Evolutionary conservation across 2,329 filamentous ascomycete species (phyloP), one percentile per base, ranked within the genome.

Genomic region (Diaporthe sp.): DNA sequence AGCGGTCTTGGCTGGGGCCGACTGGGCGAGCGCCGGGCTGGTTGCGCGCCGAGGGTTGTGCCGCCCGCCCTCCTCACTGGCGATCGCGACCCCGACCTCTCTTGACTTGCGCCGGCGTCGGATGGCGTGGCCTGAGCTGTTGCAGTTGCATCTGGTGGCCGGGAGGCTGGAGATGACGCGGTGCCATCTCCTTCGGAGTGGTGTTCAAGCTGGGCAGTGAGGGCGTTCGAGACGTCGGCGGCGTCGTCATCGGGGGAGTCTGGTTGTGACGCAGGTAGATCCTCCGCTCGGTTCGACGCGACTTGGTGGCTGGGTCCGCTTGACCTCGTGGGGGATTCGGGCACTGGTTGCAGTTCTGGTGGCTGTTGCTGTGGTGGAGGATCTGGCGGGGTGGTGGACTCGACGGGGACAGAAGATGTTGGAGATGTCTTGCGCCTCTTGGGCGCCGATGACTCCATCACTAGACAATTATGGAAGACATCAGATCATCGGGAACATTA

Each of bases 341-440:
- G 37, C 22, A 67, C 15, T n/a, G 71, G n/a, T 31, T 53, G 28
- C 53, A 7, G 37, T 39, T n/a, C n/a, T 61, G 75, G 17, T 51
- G 65, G 34, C 9, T 61, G 72, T 39, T 68, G 31, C 71, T 74
- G 25, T 7, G 75, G 78, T 25, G 78, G 79, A 68, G 78, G 79
- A 74, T 79, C 80, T 70, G 79, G 79, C 65, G 83, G 83, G 74
- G 83, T 85, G 74, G 84, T 85, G 49, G 84, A 84, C 78, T 83
- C 83, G 80, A 82, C 82, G 69, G 85, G 80, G 67, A 87, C 80
- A 10, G 86, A 86, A 34, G 85, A 86, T 31, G 86, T 87, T 25
- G 91, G 89, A 76, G 91, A 92, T 31, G 87, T 91, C 81, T 91
- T 92, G 80, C 91, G 89, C 81, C 91, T 87, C 83, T 94, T 94